Evolutionary conservation across 1,284 basidiomycete species (phyloP).

Genomic region (Cystobasidium slooffiae): DNA sequence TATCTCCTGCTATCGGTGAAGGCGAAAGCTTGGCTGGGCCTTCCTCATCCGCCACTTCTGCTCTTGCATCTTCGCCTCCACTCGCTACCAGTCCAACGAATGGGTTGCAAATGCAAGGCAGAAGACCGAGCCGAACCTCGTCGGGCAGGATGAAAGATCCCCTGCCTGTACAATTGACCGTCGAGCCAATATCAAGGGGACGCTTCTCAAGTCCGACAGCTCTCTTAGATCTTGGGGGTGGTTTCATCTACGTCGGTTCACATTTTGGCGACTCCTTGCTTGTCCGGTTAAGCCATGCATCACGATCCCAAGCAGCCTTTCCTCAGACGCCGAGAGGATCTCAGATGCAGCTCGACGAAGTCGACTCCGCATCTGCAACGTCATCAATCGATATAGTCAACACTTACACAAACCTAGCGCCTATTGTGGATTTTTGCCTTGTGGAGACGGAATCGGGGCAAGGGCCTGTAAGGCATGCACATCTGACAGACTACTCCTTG

Average conservation of each 20-base stretch:
- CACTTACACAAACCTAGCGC: slow-evolving; percentile 78
- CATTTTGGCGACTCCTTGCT: slow-evolving; percentile 81
- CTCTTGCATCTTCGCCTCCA: background rate
- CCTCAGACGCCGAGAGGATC: background rate
- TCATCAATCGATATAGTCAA: slow-evolving; percentile 51
- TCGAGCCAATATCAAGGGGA: slow-evolving; percentile 73
- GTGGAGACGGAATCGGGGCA: slow-evolving; percentile 72
- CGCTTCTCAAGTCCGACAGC: slow-evolving; percentile 77
- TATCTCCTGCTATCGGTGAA: slow-evolving; percentile 59
- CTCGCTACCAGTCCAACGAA: slow-evolving; percentile 4
- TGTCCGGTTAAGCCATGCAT: slow-evolving; percentile 62
- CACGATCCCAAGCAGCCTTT: background rate
- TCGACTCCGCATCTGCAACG: background rate
- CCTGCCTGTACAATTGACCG: background rate
- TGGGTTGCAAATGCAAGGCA: background rate
- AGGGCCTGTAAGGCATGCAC: slow-evolving; percentile 65
- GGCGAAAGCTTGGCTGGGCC: slow-evolving; percentile 56
- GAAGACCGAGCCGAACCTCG: slow-evolving; percentile 3
- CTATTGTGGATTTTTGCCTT: slow-evolving; percentile 80
- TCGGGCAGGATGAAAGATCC: slow-evolving; percentile 19
- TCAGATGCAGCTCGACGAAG: slow-evolving; percentile 56
- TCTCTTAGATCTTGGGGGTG: slow-evolving; percentile 74
- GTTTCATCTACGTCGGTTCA: slow-evolving; percentile 79
- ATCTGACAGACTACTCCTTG: slow-evolving; percentile 22
- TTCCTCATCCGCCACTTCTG: background rate